These are phyloP conservation scores for Paracoccidioides lutzii DNA, from an alignment of 2,329 filamentous ascomycete species.

Conservation along the genomic window DNA sequence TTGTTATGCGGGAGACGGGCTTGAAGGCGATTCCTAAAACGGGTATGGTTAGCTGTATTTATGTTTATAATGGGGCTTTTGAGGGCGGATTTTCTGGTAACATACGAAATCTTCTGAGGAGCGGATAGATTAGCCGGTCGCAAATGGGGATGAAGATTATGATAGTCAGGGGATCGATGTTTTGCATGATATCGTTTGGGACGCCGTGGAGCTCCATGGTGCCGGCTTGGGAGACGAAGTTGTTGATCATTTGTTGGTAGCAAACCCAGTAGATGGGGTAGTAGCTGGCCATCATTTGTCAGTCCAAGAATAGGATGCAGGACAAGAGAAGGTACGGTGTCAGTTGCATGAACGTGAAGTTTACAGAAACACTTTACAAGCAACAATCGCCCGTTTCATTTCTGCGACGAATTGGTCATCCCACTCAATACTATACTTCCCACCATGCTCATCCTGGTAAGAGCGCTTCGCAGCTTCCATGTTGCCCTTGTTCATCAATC, in stretches of 20 bases:
- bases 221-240: conserved; percentile 51
- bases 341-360: neutral
- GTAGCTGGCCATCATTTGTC: conserved; percentile 12
- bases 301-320: neutral
- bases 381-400: conserved; percentile 50
- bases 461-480: conserved; percentile 54
- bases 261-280: conserved; percentile 57
- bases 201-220: conserved; percentile 53
- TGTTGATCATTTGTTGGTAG: conserved; percentile 55
- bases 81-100: neutral
- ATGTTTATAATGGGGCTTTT: neutral
- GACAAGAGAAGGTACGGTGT: neutral
- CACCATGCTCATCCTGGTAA: conserved; percentile 43
- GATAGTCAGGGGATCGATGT: conserved; percentile 61
- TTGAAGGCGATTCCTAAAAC: conserved; percentile 48
- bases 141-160: conserved; percentile 63
- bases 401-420: conserved; percentile 60
- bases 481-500: conserved; percentile 41
- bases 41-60: neutral
- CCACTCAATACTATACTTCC: conserved; percentile 40
- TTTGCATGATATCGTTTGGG: conserved; percentile 65
- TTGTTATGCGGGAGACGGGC: conserved; percentile 62
- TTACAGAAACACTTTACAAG: conserved; percentile 60
- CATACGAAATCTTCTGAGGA: conserved; percentile 42
- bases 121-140: conserved; percentile 55